Percentiles rank a stretch among this genome's conserved stretches.
Conservation (phyloP, 148 eudicot species). For the Suaeda aralocaspica region DNA sequence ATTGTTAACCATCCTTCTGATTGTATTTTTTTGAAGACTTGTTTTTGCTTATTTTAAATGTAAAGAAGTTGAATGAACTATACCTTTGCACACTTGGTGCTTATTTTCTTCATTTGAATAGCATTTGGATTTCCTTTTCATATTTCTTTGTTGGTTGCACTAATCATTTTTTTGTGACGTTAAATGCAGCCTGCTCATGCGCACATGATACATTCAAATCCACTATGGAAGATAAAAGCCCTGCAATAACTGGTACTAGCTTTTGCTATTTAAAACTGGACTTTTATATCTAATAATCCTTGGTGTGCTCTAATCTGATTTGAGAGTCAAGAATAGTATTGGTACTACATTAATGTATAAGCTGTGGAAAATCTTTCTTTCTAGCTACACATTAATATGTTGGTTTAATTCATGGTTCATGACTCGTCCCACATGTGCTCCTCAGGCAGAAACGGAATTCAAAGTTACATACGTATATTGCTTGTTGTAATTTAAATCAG, state of each 20-base stretch:
- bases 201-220: not conserved
- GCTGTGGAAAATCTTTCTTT: not conserved
- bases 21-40: too few species aligned
- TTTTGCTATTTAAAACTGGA: not conserved
- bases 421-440: not conserved
- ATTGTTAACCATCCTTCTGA: too few species aligned
- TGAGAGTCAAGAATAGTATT: not conserved
- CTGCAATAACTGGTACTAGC: slow-evolving; percentile 20
- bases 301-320: not conserved
- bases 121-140: too few species aligned
- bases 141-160: slow-evolving; percentile 7
- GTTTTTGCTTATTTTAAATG: too few species aligned
- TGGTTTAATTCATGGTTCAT: not conserved
- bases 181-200: slow-evolving; percentile 2
- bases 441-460: not conserved
- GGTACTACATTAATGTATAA: not conserved
- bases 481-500: not conserved
- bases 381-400: not conserved
- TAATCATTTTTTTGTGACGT: slow-evolving; percentile 1
- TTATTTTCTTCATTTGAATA: too few species aligned
- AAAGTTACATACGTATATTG: not conserved
- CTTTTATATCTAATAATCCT: not conserved
- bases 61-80: too few species aligned
- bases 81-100: too few species aligned
- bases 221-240: slow-evolving; percentile 24